Percentiles rank a stretch among this genome's conserved stretches.
Conservation (phyloP, 495 filamentous ascomycete species). For the Penicillium roqueforti region DNA sequence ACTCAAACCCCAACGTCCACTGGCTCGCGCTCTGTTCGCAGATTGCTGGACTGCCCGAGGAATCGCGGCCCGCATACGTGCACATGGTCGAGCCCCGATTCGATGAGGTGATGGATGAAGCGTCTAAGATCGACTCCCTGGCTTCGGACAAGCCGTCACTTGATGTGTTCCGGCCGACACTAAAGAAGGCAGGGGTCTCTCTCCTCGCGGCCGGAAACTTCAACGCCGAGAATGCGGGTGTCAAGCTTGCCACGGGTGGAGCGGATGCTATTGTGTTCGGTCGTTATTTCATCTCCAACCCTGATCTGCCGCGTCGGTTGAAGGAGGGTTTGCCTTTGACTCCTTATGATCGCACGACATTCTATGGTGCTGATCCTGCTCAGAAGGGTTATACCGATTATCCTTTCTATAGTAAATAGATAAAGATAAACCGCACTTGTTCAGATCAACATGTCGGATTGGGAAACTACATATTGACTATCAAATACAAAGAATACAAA, state of each 20-base stretch:
- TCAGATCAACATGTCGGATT: constrained; percentile 3
- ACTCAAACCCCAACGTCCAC: constrained; percentile 27
- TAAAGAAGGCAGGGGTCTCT: constrained; percentile 31
- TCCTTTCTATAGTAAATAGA: constrained; percentile 43
- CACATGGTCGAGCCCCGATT: constrained; percentile 43
- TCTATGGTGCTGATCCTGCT: constrained; percentile 48
- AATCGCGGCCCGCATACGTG: constrained; percentile 32
- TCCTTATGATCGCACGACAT: constrained; percentile 53
- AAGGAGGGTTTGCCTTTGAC: constrained; percentile 51
- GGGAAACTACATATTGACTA: background rate
- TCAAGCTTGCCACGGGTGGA: constrained; percentile 19
- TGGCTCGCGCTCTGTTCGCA: constrained; percentile 25
- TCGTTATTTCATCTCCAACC: constrained; percentile 61
- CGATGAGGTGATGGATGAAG: constrained; percentile 46
- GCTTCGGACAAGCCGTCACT: constrained; percentile 23
- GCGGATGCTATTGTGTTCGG: constrained; percentile 52
- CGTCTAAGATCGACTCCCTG: constrained; percentile 37
- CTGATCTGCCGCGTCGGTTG: constrained; percentile 60
- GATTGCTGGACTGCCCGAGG: constrained; percentile 25
- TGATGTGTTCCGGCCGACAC: constrained; percentile 24
- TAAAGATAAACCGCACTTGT: constrained; percentile 2
- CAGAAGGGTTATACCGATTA: constrained; percentile 63
- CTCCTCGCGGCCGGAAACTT: constrained; percentile 34
- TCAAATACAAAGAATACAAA: background rate
- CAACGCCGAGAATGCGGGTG: constrained; percentile 23